Conservation (phyloP, 257 asterid species). For the Fraxinus excelsior region DNA sequence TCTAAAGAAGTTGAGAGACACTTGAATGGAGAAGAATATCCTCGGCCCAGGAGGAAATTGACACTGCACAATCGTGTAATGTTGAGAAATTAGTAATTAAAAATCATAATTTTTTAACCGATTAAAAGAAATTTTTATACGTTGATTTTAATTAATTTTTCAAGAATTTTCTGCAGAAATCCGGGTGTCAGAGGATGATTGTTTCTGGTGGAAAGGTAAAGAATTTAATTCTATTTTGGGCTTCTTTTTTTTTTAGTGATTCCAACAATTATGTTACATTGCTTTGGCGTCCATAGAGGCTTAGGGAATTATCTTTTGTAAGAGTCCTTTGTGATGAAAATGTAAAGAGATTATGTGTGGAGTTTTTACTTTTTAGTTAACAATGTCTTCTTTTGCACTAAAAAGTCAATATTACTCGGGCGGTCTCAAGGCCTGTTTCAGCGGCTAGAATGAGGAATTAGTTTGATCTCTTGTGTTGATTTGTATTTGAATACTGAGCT, state of each 20-base stretch:
- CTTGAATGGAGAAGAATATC: slow-evolving; percentile 43
- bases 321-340: not conserved
- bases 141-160: not conserved
- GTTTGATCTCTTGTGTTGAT: not conserved
- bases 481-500: not conserved
- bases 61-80: slow-evolving; percentile 15
- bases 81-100: slow-evolving; percentile 20
- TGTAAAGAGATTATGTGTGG: not conserved
- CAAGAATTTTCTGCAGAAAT: slow-evolving; percentile 32
- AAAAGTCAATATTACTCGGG: not conserved
- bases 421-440: not conserved
- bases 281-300: not conserved
- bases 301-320: not conserved
- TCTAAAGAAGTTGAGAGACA: slow-evolving; percentile 47
- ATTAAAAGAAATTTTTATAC: not conserved
- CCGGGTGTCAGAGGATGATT: slow-evolving; percentile 39
- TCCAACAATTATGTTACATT: not conserved
- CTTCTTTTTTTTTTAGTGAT: not conserved
- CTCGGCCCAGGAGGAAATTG: slow-evolving; percentile 22
- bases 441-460: not conserved
- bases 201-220: slow-evolving; percentile 64
- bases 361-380: not conserved
- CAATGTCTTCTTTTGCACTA: not conserved
- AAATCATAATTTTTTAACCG: not conserved
- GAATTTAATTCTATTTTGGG: slow-evolving; percentile 1